These are phyloP conservation scores for Kwoniella shandongensis DNA, from an alignment of 768 basidiomycete genomes.

Conservation along the genomic window DNA sequence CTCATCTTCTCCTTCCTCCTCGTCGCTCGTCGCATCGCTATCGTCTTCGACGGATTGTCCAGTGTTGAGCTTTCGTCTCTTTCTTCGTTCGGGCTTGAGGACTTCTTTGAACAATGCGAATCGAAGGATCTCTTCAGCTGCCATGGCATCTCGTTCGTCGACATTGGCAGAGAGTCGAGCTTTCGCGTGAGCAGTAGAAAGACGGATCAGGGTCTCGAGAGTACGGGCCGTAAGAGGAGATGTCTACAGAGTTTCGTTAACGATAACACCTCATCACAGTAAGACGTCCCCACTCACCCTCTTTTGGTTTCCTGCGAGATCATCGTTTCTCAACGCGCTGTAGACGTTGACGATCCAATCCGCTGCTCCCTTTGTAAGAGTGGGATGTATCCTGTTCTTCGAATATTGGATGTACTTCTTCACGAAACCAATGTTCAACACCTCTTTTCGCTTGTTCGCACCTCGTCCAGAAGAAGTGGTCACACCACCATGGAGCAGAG, in stretches of 20 bases:
- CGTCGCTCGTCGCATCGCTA: slow-evolving; percentile 56
- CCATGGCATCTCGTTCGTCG: slow-evolving; percentile 76
- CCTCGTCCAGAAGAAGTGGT: slow-evolving; percentile 59
- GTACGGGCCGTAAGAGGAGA: slow-evolving; percentile 97
- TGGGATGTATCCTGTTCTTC: slow-evolving; percentile 81
- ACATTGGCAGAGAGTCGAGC: slow-evolving; percentile 83
- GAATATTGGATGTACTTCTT: slow-evolving; percentile 99
- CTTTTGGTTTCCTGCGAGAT: slow-evolving; percentile 83
- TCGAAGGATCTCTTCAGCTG: slow-evolving; percentile 91
- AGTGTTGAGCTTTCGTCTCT: slow-evolving; percentile 78
- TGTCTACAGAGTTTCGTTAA: slow-evolving; percentile 62
- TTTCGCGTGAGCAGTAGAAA: slow-evolving; percentile 97
- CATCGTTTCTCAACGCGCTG: slow-evolving; percentile 85
- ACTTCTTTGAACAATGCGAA: slow-evolving; percentile 99
- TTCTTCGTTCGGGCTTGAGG: slow-evolving; percentile 71
- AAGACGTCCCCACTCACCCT: no score
- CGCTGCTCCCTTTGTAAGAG: slow-evolving; percentile 86
- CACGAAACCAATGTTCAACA: slow-evolving; percentile 88
- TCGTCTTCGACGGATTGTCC: slow-evolving; percentile 58
- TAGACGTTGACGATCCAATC: slow-evolving; percentile 93
- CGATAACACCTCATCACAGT: no score
- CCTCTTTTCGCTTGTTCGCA: slow-evolving; percentile 68
- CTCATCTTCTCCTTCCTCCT: slow-evolving; percentile 59
- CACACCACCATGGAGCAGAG: slow-evolving; percentile 85
- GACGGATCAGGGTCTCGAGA: slow-evolving; percentile 95